Evolutionary conservation across 2,329 filamentous ascomycete genomes (phyloP).

Genomic region (Beauveria australis): DNA sequence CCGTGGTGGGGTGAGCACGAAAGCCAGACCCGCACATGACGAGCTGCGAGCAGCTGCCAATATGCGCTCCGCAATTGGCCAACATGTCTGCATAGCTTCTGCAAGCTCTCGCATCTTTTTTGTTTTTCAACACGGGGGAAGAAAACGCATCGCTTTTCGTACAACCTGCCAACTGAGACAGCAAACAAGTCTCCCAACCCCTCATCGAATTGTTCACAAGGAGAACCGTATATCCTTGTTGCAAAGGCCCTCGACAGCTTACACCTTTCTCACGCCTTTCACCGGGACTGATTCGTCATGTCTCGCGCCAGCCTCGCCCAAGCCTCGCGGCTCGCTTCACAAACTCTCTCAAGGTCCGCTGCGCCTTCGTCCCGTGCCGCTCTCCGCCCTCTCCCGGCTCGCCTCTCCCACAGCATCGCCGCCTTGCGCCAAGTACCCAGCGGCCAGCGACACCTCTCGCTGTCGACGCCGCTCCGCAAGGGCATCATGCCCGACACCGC

Average conservation of each 20-base stretch:
- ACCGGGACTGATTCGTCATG: slow-evolving; percentile 16
- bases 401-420: background rate
- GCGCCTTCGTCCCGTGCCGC: slow-evolving; percentile 16
- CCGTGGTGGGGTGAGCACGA: background rate
- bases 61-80: slow-evolving; percentile 10
- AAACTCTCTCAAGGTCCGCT: slow-evolving; percentile 22
- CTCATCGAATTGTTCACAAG: background rate
- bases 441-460: slow-evolving; percentile 21
- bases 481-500: slow-evolving; percentile 54
- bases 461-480: slow-evolving; percentile 24
- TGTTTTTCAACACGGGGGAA: background rate
- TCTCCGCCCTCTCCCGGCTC: slow-evolving; percentile 11
- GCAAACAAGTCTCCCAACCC: background rate
- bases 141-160: background rate
- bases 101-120: background rate
- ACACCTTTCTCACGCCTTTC: background rate
- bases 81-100: background rate
- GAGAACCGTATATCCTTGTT: background rate
- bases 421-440: too few relatives aligned
- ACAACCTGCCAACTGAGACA: background rate
- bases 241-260: background rate
- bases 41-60: slow-evolving; percentile 2
- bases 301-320: slow-evolving; percentile 26
- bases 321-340: slow-evolving; percentile 29
- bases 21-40: slow-evolving; percentile 9